Percentiles rank a stretch among this genome's conserved stretches.
Conservation (phyloP, 306 rosid genomes). For the Clitoria ternatea region DNA sequence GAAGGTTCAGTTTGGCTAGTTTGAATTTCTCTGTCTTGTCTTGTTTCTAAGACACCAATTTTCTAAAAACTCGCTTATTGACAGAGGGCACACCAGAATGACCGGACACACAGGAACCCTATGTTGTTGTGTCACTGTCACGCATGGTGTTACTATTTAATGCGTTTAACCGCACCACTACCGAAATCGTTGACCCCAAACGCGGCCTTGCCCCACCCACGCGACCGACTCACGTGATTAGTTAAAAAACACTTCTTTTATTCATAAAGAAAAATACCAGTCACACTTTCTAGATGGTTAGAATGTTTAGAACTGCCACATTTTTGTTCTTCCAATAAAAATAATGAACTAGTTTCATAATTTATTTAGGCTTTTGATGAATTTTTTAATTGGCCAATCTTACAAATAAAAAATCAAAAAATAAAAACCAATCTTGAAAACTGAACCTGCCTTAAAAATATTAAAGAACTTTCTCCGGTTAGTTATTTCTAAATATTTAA, state of each 20-base stretch:
- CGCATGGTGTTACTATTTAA: slow-evolving; percentile 37
- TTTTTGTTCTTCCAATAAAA: too few relatives aligned
- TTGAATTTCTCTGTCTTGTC: slow-evolving; percentile 18
- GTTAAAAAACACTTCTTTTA: neutral
- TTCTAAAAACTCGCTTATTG: neutral
- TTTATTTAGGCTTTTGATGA: too few relatives aligned
- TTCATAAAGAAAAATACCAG: too few relatives aligned
- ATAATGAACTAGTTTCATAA: too few relatives aligned
- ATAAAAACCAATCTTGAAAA: too few relatives aligned
- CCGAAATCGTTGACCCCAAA: slow-evolving; percentile 47
- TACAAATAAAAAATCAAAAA: too few relatives aligned
- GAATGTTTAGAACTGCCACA: too few relatives aligned
- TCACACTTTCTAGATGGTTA: too few relatives aligned
- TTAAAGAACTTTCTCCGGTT: too few relatives aligned
- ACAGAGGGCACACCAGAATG: neutral
- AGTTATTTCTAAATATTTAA: too few relatives aligned
- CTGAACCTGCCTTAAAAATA: too few relatives aligned
- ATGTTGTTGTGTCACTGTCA: slow-evolving; percentile 40
- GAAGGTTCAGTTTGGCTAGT: slow-evolving; percentile 9
- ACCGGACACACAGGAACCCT: slow-evolving; percentile 11
- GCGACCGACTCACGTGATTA: slow-evolving; percentile 24
- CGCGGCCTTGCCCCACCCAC: slow-evolving; percentile 7
- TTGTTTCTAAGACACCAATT: neutral
- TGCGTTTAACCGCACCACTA: slow-evolving; percentile 27
- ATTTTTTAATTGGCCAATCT: too few relatives aligned